phyloP scores from a whole-genome alignment of 106 monocot species.

The Dendrobium huoshanense region DNA sequence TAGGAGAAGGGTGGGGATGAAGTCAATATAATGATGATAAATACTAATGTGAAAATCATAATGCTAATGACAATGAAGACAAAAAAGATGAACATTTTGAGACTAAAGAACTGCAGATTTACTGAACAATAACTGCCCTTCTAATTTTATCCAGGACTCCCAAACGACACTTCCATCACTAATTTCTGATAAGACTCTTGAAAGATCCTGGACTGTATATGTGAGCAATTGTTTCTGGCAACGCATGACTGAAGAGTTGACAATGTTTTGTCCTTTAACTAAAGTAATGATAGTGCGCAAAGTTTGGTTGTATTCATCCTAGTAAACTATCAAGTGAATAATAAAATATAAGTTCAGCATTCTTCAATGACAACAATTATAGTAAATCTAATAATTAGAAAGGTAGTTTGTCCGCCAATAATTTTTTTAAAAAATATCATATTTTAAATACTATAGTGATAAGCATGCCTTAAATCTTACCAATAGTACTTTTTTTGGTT shows the following conservation, averaged over 20 bases:
- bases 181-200: no score
- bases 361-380: not conserved
- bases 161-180: not conserved
- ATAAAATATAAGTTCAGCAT: not conserved
- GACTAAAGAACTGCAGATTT: not conserved
- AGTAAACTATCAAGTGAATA: not conserved
- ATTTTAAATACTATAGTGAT: constrained; percentile 4
- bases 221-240: not conserved
- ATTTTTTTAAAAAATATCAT: no score
- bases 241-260: not conserved
- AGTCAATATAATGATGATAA: not conserved
- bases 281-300: no score
- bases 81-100: constrained; percentile 1
- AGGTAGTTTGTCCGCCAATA: no score
- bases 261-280: not conserved
- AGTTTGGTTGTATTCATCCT: not conserved
- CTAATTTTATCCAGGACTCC: not conserved
- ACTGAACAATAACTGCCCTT: not conserved
- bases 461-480: not conserved
- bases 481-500: not conserved
- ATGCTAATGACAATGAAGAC: not conserved
- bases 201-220: not conserved
- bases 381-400: not conserved
- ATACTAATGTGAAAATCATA: not conserved
- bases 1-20: not conserved